These are phyloP conservation scores for Coemansia sp. DNA, from an alignment of 192 early-diverging fungal species.

Conservation along the genomic window DNA sequence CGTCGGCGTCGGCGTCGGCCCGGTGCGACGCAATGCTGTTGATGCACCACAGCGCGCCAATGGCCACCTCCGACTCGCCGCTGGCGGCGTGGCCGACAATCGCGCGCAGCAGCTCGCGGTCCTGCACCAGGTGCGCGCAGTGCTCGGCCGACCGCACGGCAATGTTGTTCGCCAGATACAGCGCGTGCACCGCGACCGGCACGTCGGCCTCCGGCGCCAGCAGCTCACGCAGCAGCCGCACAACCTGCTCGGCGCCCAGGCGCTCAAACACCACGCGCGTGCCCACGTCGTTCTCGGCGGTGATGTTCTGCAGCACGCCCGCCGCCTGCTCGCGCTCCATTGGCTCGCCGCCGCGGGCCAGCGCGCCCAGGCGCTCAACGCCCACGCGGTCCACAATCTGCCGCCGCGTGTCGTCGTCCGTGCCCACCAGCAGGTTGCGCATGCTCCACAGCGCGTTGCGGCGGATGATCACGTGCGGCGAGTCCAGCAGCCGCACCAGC, in stretches of 20 bases:
- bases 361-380: constrained; percentile 15
- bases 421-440: constrained; percentile 26
- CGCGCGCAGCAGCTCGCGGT: constrained; percentile 17
- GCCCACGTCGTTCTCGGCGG: constrained; percentile 23
- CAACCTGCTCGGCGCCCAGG: constrained; percentile 10
- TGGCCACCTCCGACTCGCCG: constrained; percentile 21
- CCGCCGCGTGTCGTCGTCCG: constrained; percentile 34
- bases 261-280: constrained; percentile 19
- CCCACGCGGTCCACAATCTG: constrained; percentile 24
- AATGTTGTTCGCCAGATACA: constrained; percentile 45
- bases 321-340: constrained; percentile 34
- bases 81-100: constrained; percentile 12
- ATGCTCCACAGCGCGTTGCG: constrained; percentile 47
- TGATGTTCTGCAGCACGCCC: constrained; percentile 35
- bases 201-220: constrained; percentile 6
- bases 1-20: not conserved
- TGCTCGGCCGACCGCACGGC: constrained; percentile 19
- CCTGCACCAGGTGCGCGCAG: constrained; percentile 18
- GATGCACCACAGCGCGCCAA: constrained; percentile 48
- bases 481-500: constrained; percentile 20
- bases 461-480: constrained; percentile 10
- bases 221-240: constrained; percentile 20
- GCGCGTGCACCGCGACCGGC: constrained; percentile 24
- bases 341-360: constrained; percentile 16
- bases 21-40: constrained; percentile 34